phyloP scores from a whole-genome alignment of 2,329 filamentous ascomycete genomes.

The Penicillium sp. region DNA sequence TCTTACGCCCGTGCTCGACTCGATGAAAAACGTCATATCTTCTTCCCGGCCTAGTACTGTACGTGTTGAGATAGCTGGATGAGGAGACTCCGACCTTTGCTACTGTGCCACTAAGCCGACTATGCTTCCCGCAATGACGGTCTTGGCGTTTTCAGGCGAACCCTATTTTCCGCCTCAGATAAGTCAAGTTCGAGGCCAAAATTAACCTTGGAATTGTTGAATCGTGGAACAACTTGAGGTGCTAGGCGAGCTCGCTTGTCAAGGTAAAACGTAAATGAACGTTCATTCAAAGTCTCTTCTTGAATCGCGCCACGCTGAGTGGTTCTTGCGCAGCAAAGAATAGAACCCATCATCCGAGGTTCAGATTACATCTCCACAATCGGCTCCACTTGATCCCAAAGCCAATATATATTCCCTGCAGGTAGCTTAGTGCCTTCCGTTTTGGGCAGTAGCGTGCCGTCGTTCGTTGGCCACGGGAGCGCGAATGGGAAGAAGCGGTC shows the following conservation, averaged over 20 bases:
- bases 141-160: not conserved
- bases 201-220: not conserved
- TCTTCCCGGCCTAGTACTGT: not conserved
- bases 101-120: not conserved
- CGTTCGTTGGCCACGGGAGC: not conserved
- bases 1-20: not conserved
- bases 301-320: conserved; percentile 11
- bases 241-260: not conserved
- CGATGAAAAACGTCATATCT: not conserved
- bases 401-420: conserved; percentile 13
- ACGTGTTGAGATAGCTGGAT: not conserved
- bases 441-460: conserved; percentile 11
- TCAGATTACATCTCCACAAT: conserved; percentile 12
- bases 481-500: conserved; percentile 18
- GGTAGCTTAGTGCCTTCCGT: conserved; percentile 12
- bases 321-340: conserved; percentile 1
- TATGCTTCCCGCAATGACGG: not conserved
- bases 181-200: not conserved
- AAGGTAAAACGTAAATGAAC: conserved; percentile 7
- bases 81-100: not conserved
- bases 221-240: not conserved
- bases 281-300: not conserved
- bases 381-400: conserved; percentile 11
- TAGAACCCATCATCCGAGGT: conserved; percentile 12
- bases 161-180: not conserved